These are phyloP conservation scores for Hysterangium stoloniferum DNA, from an alignment of 768 basidiomycete species.

Conservation along the genomic window DNA sequence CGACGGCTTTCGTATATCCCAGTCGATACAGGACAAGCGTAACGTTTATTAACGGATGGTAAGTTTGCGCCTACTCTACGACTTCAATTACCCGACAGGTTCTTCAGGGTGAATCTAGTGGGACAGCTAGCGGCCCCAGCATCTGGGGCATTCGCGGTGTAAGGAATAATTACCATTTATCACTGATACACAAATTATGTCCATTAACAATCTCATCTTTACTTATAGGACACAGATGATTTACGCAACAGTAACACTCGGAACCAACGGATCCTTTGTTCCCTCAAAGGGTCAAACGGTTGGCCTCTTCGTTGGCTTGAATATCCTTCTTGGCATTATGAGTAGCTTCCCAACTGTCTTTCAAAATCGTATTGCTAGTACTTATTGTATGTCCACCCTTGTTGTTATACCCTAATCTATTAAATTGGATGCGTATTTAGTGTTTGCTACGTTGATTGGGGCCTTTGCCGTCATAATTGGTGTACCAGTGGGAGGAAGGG, in stretches of 20 bases:
- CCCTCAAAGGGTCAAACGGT: constrained; percentile 53
- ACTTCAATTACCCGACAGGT: not conserved
- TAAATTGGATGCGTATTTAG: constrained; percentile 18
- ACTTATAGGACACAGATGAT: constrained; percentile 37
- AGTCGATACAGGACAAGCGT: constrained; percentile 23
- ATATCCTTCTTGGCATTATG: constrained; percentile 34
- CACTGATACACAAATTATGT: no score
- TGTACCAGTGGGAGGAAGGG: constrained; percentile 26
- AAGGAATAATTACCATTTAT: constrained; percentile 9
- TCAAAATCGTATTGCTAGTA: constrained; percentile 26
- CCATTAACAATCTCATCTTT: no score
- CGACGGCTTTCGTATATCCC: constrained; percentile 31
- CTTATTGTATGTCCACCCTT: constrained; percentile 14
- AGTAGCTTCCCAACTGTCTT: constrained; percentile 31
- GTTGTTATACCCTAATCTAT: not conserved
- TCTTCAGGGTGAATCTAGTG: constrained; percentile 26
- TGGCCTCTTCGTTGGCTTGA: constrained; percentile 60
- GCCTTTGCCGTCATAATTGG: constrained; percentile 36
- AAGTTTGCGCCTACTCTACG: constrained; percentile 11
- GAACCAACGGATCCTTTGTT: constrained; percentile 45
- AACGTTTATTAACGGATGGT: constrained; percentile 31
- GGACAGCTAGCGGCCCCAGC: constrained; percentile 22
- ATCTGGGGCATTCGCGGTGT: constrained; percentile 25
- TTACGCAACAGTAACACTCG: constrained; percentile 52
- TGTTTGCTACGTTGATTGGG: constrained; percentile 40